Evolutionary conservation across 768 basidiomycete genomes (phyloP), one percentile per base, ranked within the genome.

Genomic region (Amanita brunnescens): DNA sequence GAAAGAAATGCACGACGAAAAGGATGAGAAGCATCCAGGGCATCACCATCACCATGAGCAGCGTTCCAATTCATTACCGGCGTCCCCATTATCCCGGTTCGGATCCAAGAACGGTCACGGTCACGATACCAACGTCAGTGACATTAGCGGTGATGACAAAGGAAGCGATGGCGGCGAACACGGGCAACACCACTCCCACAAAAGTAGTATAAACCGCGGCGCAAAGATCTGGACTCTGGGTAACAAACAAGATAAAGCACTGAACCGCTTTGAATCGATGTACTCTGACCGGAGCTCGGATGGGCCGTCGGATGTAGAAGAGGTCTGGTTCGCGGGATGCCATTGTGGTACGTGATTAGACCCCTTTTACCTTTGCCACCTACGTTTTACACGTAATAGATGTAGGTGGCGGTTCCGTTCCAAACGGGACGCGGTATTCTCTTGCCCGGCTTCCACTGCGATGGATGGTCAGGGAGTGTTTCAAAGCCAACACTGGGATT

Each of bases 391-490:
- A 29, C 7, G 26, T 29, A 29, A 29, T 29, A 77, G 77, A 80
- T 58, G 70, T 82, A 20, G 81, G 81, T 9, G 81, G 81, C 16
- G 79, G 79, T 0, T 74, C 76, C 6, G 74, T 74, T 2, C 64
- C 61, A 47, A 78, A 81, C 58, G 69, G 67, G 26, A 73, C 70
- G 0, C 64, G 66, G 2, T 62, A 78, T 45, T 69, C 71, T 2
- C 74, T 83, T 0, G 74, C 80, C 0, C 71, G 77, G 47, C 77
- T 81, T 37, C 62, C 80, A 2, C 70, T 83, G 2, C 72, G 75
- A 1, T 83, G 86, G 86, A 85, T 88, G 84, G 65, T 88, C 26
- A 77, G 85, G 29, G 79, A 87, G 58, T 79, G 76, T 57, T 83
- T 86, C 73, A 73, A 73, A 51, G 61, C 76, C 7, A 67, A 80